Percentiles rank a stretch among this genome's conserved stretches.
phyloP scores from a whole-genome alignment of 2,329 filamentous ascomycete genomes.

The Fusarium robinianum region DNA sequence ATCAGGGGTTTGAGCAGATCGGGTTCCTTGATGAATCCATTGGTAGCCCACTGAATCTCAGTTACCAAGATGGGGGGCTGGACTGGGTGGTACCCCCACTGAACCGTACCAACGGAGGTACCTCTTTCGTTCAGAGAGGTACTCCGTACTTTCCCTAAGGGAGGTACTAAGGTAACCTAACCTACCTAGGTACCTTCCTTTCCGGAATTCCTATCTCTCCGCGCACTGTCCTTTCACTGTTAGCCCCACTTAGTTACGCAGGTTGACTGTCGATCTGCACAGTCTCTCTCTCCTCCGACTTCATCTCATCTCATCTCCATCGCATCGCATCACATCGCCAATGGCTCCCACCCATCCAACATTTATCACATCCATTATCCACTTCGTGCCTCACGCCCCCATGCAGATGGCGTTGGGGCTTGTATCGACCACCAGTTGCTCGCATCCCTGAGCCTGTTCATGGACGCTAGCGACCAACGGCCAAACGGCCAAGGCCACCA shows the following conservation, averaged over 20 bases:
- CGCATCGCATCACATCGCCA: background rate
- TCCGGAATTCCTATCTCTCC: background rate
- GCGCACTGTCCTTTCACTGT: constrained; percentile 7
- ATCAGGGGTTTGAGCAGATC: background rate
- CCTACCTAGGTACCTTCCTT: no score
- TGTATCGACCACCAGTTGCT: no score
- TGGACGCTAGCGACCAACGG: constrained; percentile 4
- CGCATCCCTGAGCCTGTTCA: constrained; percentile 5
- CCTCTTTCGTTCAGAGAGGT: no score
- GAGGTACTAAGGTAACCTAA: no score
- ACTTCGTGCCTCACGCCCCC: constrained; percentile 12
- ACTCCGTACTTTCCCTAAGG: no score
- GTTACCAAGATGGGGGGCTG: no score
- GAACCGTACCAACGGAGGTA: no score
- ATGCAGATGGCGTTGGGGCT: background rate
- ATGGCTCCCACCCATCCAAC: no score
- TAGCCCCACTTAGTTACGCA: background rate
- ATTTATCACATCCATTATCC: constrained; percentile 16
- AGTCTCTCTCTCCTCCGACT: constrained; percentile 19
- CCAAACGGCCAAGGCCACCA: constrained; percentile 5
- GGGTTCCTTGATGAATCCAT: no score
- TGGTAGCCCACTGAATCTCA: no score
- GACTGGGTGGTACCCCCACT: no score
- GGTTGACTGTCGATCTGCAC: constrained; percentile 6
- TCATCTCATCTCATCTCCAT: constrained; percentile 13